Evolutionary conservation across 1,284 basidiomycete species (phyloP), one percentile per base, ranked within the genome.

Genomic region (Ustilago sp.): DNA sequence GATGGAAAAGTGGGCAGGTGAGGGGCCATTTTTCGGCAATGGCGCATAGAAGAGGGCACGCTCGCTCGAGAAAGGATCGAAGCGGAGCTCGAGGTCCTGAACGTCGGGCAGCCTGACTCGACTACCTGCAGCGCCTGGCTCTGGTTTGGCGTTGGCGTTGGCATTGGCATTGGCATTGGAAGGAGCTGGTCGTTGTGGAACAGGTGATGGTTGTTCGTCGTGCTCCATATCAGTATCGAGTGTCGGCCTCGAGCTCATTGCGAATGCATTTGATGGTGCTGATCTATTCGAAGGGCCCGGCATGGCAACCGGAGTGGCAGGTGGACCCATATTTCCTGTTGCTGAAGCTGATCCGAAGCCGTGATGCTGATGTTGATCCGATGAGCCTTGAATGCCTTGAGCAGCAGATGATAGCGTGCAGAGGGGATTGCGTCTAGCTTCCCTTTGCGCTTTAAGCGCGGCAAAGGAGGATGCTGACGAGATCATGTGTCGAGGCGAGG

Each of bases 1-100:
- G 12, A 62, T 68, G 43, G 65, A 64, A 39, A 73, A 73, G 50
- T 73, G 61, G 38, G 57, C 56, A 1, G 70, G 70, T 9, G 45
- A 51, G 13, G 65, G 70, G 13, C 65, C 65, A 19, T 73, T 73
- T 36, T 73, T 68, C 35, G 70, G 70, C 7, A 73, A 43, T 35
- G 70, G 70, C n/a, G 70, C 70, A 23, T 73, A 73, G 51, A 73
- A 73, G 61, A 73, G 70, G 2, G 70, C 70, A 8, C 70, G 70
- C 38, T 73, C 70, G 50, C 57, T 68, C 15, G 70, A 73, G 65
- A 48, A 56, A 28, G 58, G 48, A 23, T 73, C 70, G 50, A 73
- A 73, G 35, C 70, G 70, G 11, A 73, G 61, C 50, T 73, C 70
- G 36, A 73, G 70, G 38, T 73, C 70, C 32, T 73, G 70, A 41